Evolutionary conservation across 2,329 filamentous ascomycete genomes (phyloP).

Genomic region (Aspergillus uvarum): DNA sequence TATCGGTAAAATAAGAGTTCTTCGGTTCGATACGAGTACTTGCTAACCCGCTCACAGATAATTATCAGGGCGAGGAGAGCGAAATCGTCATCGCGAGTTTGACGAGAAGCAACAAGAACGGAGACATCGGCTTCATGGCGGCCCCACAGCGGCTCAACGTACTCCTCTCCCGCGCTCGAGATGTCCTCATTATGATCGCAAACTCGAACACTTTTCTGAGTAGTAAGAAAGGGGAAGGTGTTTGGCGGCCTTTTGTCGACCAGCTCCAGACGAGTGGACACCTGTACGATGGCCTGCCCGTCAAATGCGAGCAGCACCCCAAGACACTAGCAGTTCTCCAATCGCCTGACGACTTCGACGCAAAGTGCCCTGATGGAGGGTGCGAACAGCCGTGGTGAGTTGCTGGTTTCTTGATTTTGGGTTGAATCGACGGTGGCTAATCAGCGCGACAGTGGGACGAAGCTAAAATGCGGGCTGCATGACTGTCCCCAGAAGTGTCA

Average conservation of each 20-base stretch:
- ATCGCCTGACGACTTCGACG: conserved; percentile 59
- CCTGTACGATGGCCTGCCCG: conserved; percentile 61
- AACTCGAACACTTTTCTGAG: conserved; percentile 66
- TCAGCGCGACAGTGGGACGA: conserved; percentile 35
- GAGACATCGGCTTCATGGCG: conserved; percentile 70
- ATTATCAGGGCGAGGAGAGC: conserved; percentile 76
- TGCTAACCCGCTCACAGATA: conserved; percentile 55
- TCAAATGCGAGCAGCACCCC: conserved; percentile 62
- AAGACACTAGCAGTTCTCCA: conserved; percentile 49
- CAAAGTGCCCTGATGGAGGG: conserved; percentile 66
- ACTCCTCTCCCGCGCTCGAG: conserved; percentile 64
- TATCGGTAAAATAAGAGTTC: conserved; percentile 62
- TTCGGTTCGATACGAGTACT: no score
- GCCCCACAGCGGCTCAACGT: conserved; percentile 69
- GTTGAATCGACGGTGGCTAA: background rate
- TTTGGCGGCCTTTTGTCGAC: conserved; percentile 61
- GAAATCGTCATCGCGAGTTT: conserved; percentile 69
- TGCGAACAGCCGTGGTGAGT: conserved; percentile 55
- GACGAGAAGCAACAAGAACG: conserved; percentile 62
- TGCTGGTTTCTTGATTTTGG: background rate
- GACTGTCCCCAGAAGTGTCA: conserved; percentile 63
- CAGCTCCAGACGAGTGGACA: conserved; percentile 52
- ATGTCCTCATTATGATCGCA: conserved; percentile 67
- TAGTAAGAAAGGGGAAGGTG: conserved; percentile 55
- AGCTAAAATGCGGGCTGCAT: conserved; percentile 60